Evolutionary conservation across 345 rosid genomes (phyloP), one percentile per base, ranked within the genome.

Genomic region (Gossypium bickii): DNA sequence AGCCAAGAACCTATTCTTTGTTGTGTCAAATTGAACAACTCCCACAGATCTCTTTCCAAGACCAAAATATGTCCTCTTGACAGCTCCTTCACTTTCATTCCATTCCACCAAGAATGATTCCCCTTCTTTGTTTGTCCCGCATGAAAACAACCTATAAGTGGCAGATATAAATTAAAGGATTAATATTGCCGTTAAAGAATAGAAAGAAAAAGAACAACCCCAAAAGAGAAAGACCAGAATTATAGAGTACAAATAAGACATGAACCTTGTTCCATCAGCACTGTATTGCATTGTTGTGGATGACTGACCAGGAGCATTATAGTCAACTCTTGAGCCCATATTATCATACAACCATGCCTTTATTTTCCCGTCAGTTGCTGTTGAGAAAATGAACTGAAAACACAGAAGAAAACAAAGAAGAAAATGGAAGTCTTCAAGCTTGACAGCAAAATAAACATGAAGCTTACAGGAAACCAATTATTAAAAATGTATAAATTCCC

Each of bases 51-150:
- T 84, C 86, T 91, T 90, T 64, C 89, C 92, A 75, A 91, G 90
- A 75, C 97, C 97, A 71, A 47, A 77, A 82, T 86, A 91, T 2
- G 81, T 60, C 10, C 89, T 86, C 82, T 85, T 91, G 53, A 91
- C 89, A 72, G 87, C 83, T 74, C 93, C 92, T 86, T 89, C 93
- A 77, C 93, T 91, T 85, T 91, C 92, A 86, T 91, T 89, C 97
- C 97, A 91, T 73, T 91, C 97, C 86, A 91, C 97, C 77, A 91
- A 76, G 84, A 67, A 81, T 44, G 97, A 91, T 63, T 91, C 93
- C 67, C 93, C 92, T 74, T 85, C 97, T 83, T 91, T 91, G 74
- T 84, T 91, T 64, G 97, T 89, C 73, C 93, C 97, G 68, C 92
- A 91, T 17, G 93, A 91, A 82, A 91, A 91, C 78, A 91, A 79